These are phyloP conservation scores for Penicillium steckii DNA, from an alignment of 495 filamentous ascomycete genomes.

Conservation along the genomic window DNA sequence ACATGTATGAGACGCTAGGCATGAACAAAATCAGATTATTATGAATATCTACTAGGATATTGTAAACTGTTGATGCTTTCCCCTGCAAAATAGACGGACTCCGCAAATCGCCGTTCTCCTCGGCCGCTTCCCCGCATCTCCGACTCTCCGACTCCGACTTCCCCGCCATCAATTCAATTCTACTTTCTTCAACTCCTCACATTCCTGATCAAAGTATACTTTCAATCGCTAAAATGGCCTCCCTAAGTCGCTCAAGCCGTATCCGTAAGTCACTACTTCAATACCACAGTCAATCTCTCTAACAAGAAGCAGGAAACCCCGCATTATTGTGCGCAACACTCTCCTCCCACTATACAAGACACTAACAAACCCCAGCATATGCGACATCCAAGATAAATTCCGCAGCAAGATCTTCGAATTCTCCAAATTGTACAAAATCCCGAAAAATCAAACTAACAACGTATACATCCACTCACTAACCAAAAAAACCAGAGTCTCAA, in stretches of 20 bases:
- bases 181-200: constrained; percentile 10
- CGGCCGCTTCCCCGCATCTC: constrained; percentile 26
- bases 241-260: constrained; percentile 27
- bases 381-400: constrained; percentile 96
- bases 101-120: constrained; percentile 10
- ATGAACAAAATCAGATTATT: constrained; percentile 1
- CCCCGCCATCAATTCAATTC: constrained; percentile 16
- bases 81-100: neutral
- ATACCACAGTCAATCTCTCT: constrained; percentile 7
- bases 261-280: constrained; percentile 28
- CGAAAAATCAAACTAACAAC: neutral
- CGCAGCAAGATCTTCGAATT: constrained; percentile 78
- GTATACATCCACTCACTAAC: neutral
- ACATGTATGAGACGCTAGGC: constrained; percentile 3
- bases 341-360: neutral
- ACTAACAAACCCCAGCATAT: constrained; percentile 60
- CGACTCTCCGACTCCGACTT: constrained; percentile 21
- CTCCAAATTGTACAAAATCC: constrained; percentile 61
- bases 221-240: constrained; percentile 27
- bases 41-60: neutral
- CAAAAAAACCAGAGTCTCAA: constrained; percentile 25
- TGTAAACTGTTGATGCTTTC: neutral
- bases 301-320: constrained; percentile 54
- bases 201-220: neutral
- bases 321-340: constrained; percentile 60